phyloP scores from a whole-genome alignment of 345 rosid genomes.

The Erucastrum elatum region DNA sequence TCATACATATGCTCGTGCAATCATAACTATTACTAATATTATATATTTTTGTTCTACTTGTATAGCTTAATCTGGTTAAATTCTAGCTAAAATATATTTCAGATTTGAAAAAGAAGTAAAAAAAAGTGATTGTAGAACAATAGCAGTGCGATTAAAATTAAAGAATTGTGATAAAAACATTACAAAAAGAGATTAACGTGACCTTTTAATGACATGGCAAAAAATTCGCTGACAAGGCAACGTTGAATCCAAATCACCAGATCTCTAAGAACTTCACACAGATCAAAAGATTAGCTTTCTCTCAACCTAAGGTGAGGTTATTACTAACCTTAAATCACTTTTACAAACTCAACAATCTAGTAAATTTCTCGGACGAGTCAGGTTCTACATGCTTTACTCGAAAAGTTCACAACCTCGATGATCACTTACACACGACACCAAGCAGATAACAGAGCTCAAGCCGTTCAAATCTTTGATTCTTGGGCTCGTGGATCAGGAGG shows the following conservation, averaged over 20 bases:
- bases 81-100: not conserved
- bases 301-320: constrained; percentile 72
- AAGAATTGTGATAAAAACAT: too few relatives aligned
- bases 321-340: not conserved
- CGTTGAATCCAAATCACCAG: too few relatives aligned
- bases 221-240: too few relatives aligned
- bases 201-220: too few relatives aligned
- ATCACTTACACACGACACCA: constrained; percentile 77
- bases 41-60: not conserved
- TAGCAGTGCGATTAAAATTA: too few relatives aligned
- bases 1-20: not conserved
- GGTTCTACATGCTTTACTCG: constrained; percentile 84
- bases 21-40: not conserved
- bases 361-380: constrained; percentile 22
- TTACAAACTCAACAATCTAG: not conserved
- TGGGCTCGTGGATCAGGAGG: constrained; percentile 99
- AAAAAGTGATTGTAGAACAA: too few relatives aligned
- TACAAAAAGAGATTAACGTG: too few relatives aligned
- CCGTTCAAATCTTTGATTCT: constrained; percentile 93
- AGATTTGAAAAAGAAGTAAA: too few relatives aligned
- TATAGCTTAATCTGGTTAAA: not conserved
- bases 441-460: constrained; percentile 90
- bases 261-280: constrained; percentile 79
- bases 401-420: constrained; percentile 88
- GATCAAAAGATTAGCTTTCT: constrained; percentile 83